phyloP scores from a whole-genome alignment of 352 stramenopile genomes.

The Stramenopiles sp. region DNA sequence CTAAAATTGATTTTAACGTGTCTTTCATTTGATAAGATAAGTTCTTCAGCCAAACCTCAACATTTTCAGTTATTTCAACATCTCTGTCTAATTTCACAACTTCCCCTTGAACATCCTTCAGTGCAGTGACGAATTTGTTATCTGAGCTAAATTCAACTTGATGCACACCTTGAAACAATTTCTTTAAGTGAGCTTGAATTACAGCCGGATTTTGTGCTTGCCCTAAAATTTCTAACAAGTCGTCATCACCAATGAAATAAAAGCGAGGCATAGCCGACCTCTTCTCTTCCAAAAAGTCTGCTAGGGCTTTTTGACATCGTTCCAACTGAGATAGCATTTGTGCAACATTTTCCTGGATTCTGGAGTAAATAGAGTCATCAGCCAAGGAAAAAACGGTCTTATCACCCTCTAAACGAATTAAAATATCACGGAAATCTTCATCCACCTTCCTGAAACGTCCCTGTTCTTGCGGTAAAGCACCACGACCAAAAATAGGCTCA shows the following conservation, averaged over 20 bases:
- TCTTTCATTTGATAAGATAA: constrained; percentile 69
- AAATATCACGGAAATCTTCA: constrained; percentile 80
- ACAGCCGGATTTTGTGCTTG: constrained; percentile 60
- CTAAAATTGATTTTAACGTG: constrained; percentile 53
- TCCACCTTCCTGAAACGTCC: constrained; percentile 72
- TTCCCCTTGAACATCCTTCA: constrained; percentile 56
- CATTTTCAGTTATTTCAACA: constrained; percentile 57
- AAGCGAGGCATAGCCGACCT: constrained; percentile 70
- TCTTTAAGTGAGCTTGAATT: constrained; percentile 78
- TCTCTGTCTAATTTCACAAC: constrained; percentile 50
- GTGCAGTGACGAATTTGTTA: constrained; percentile 55
- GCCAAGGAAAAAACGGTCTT: constrained; percentile 71
- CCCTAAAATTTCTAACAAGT: constrained; percentile 64
- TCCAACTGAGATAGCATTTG: constrained; percentile 61
- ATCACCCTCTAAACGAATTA: constrained; percentile 63
- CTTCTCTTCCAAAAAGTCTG: constrained; percentile 67
- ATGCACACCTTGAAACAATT: constrained; percentile 82
- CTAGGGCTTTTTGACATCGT: constrained; percentile 65
- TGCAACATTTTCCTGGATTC: constrained; percentile 57
- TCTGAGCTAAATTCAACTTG: constrained; percentile 62
- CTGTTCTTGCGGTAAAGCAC: constrained; percentile 65
- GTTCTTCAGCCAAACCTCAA: constrained; percentile 75
- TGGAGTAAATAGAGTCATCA: constrained; percentile 60
- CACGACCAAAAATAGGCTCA: constrained; percentile 81
- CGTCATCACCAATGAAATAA: constrained; percentile 82